phyloP scores from a whole-genome alignment of 2,329 filamentous ascomycete species.

The Penicillium sp. region DNA sequence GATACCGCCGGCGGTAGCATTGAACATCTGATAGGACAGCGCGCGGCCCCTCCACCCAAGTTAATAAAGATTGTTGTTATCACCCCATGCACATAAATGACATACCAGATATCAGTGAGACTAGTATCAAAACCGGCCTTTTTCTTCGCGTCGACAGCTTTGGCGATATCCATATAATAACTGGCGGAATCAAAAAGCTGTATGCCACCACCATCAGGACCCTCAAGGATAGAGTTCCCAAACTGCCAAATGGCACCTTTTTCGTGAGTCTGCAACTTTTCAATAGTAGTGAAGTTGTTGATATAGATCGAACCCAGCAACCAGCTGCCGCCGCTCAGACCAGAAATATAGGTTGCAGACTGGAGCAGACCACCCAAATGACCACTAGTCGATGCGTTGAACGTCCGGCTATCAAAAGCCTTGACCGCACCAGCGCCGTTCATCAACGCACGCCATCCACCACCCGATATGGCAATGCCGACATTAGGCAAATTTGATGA shows the following conservation, averaged over 20 bases:
- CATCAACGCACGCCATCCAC: constrained; percentile 83
- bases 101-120: constrained; percentile 79
- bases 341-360: constrained; percentile 76
- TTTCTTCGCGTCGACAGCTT: constrained; percentile 60
- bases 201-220: constrained; percentile 39
- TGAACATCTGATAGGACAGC: constrained; percentile 81
- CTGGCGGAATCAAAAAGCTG: constrained; percentile 48
- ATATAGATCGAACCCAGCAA: constrained; percentile 76
- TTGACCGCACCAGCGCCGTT: constrained; percentile 80
- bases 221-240: constrained; percentile 50
- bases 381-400: constrained; percentile 59
- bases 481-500: constrained; percentile 64
- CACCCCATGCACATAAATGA: not conserved
- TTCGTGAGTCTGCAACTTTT: constrained; percentile 32
- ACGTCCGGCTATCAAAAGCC: constrained; percentile 74
- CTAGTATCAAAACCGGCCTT: constrained; percentile 66
- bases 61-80: constrained; percentile 2
- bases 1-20: constrained; percentile 70
- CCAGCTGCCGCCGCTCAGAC: constrained; percentile 83
- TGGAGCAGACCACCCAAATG: constrained; percentile 81
- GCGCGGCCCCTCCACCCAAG: constrained; percentile 60
- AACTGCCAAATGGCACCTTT: constrained; percentile 31
- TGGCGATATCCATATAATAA: constrained; percentile 63
- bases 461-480: constrained; percentile 76
- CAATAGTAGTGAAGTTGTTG: constrained; percentile 74